Evolutionary conservation across 805 yeast species (phyloP), one percentile per base, ranked within the genome.

Genomic region (Maudiozyma serrabonitensis): DNA sequence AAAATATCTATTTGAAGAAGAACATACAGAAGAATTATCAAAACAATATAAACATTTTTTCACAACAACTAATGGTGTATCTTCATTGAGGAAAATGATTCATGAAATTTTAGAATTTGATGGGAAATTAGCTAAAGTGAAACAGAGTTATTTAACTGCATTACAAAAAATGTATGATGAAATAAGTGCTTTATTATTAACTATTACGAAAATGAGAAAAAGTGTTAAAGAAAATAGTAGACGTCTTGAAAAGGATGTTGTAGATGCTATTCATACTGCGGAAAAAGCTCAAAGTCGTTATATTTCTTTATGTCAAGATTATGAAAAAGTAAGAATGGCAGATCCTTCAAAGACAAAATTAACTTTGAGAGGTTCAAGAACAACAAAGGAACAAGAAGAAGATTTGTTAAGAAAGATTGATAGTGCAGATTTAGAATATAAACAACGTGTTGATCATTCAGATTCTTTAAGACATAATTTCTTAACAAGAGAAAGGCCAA

Each of bases 321-420:
- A 87, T 65, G 97, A 91, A 56, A 82, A 84, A 57, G 75, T 89
- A 42, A 80, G 84, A 60, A 75, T 81, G 41, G 76, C 87, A 0
- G 97, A 91, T 62, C 96, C 95, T 19, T 75, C 84, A 50, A 87
- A 85, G 66, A 87, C 87, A 57, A 84, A 85, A 54, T 81, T 90
- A 46, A 80, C 91, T 2, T 75, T 93, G 62, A 87, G 87, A 62
- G 84, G 85, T 52, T 78, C 87, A 40, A 84, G 83, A 56, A 81
- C 89, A 0, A 80, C 85, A 1, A 84, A 82, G 47, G 79, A 76
- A 45, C 97, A 91, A 68, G 98, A 93, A 62, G 98, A 91, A 62
- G 96, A 90, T 46, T 71, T 91, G 18, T 80, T 77, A 52, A 71
- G 82, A 48, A 90, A 91, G 62, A 87, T 93, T 44, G 87, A 84